Evolutionary conservation across 164 flowering plant species (phyloP), one percentile per base, ranked within the genome.

Genomic region (Macadamia integrifolia): DNA sequence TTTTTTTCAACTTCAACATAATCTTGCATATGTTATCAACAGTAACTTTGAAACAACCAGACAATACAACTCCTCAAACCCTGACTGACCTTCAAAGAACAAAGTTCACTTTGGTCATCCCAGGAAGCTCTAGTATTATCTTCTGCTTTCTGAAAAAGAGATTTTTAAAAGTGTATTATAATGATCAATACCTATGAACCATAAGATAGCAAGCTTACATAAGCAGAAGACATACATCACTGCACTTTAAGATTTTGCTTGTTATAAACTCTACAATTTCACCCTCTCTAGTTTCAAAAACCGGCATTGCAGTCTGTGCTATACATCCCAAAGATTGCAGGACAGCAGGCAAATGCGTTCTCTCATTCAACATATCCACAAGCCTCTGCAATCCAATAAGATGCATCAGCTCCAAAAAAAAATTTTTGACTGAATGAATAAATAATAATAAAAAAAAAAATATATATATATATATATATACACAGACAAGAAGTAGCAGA

Each of bases 281-380:
- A 62, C 67, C 82, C 80, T 94, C 99, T 73, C 97, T 85, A 64
- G 99, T 94, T 80, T 94, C 99, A 82, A 90, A 94, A 69, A 94
- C 89, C 18, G 98, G 85, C 93, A 88, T 87, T 57, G 99, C 99
- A 71, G 86, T 87, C 79, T 94, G 88, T 6, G 98, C 99, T 70
- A 94, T 90, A 75, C 99, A 94, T 30, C 99, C 99, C 44, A 94
- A 81, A 70, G 96, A 94, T 64, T 94, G 99, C 10, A 94, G 81
- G 43, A 94, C 87, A 65, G 98, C 88, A 71, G 99, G 97, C 73
- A 92, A 78, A 80, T 92, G 87, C 48, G 84, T 75, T 77, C 78
- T 88, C 62, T 88, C 88, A 72, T 85, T 90, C 69, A 94, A 81
- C 92, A 92, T 88, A 77, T 92, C 98, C 72, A 94, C 98, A 60